Base-by-base conservation (phyloP, 73 alveolate species). In the Paramecium sexaurelia region DNA sequence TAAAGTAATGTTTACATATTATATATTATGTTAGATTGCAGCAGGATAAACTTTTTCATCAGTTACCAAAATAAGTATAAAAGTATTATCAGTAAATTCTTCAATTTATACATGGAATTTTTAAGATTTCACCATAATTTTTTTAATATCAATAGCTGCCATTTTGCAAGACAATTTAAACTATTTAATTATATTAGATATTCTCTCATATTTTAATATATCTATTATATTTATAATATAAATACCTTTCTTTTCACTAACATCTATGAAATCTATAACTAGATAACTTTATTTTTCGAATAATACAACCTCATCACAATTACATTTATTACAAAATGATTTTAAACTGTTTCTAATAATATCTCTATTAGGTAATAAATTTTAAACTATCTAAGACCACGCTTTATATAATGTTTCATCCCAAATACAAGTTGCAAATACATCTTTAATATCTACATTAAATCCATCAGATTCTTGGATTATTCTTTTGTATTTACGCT, bases 371-470 rank as follows among this genome's bases (percentile, higher is more conserved):
- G 99, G 99, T 26, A 97, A 92, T 85, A 98, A 87, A 91, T 93
- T 92, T 55, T 97, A 86, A 26, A 98, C 99, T 24, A 98, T 98
- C 43, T 95, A 84, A 61, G 99, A 96, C 99, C 99, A 98, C 6
- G 99, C 99, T 86, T 97, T 96, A 92, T 96, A 98, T 55, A 98
- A 94, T 61, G 99, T 95, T 67, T 96, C 99, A 86, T 98, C 99
- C 99, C 99, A 98, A 69, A 98, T 98, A 33, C 99, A 95, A 43
- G 99, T 98, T 57, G 93, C 96, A 86, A 96, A 96, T 92, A 87
- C 92, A 15, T 75, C 87, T 19, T 61, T 61, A 71, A 98, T 92
- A 56, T 94, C 94, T 17, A 98, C 97, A 51, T 94, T 92, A 85
- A 95, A 94, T 67, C 94, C 95, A 33, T 78, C 95, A 11, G 98